Conservation (phyloP, 805 yeast genomes). For the Soucietia sequanensis region DNA sequence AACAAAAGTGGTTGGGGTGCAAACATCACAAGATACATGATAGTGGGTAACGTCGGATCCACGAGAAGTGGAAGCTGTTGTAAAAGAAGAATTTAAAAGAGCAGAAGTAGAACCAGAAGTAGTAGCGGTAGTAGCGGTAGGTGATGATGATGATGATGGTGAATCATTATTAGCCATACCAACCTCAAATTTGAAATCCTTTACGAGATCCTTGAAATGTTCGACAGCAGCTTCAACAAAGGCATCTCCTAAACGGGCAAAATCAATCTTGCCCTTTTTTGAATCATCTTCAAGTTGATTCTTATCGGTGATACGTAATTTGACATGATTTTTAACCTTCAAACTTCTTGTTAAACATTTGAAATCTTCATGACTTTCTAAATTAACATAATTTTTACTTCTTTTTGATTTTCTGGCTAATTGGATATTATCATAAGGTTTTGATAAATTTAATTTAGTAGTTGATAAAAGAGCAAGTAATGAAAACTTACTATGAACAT, state of each 20-base stretch:
- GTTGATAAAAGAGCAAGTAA: neutral
- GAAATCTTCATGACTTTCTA: constrained; percentile 41
- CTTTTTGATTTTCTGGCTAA: constrained; percentile 47
- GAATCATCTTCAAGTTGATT: constrained; percentile 5
- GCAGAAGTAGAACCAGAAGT: neutral
- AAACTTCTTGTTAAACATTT: constrained; percentile 44
- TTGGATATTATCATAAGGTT: neutral
- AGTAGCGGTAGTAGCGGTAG: constrained; percentile 3
- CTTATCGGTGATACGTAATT: constrained; percentile 26
- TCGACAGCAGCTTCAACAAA: constrained; percentile 28
- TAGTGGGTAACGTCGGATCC: constrained; percentile 17
- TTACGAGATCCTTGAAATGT: constrained; percentile 22
- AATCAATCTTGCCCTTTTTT: constrained; percentile 11
- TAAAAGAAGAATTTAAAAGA: constrained; percentile 4
- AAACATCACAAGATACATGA: constrained; percentile 33
- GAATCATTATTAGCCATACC: constrained; percentile 3
- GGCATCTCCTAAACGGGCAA: constrained; percentile 22
- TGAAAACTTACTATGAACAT: neutral
- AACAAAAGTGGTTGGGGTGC: constrained; percentile 24
- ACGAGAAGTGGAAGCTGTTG: constrained; percentile 2
- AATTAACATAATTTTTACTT: constrained; percentile 36
- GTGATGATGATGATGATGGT: neutral
- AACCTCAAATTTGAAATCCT: constrained; percentile 10
- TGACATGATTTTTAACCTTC: constrained; percentile 45
- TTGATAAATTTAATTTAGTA: too few relatives aligned